Conservation (phyloP, 139 green algal genomes). For the Medakamo hakoo region DNA sequence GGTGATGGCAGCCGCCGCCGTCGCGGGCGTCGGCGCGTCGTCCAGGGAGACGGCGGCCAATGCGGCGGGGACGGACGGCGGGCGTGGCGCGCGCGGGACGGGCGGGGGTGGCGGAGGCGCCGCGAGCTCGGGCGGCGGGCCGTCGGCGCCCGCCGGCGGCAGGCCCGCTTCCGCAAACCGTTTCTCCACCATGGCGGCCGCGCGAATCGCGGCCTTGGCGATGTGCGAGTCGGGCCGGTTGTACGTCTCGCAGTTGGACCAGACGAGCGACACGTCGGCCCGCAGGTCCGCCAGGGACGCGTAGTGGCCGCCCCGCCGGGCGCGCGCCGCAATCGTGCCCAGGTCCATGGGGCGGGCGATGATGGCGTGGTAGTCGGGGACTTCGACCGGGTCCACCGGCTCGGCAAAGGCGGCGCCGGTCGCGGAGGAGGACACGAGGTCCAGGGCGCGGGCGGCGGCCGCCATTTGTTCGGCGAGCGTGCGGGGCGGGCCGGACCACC, state of each 20-base stretch:
- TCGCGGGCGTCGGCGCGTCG: neutral
- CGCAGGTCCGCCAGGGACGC: neutral
- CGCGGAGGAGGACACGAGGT: too few species aligned
- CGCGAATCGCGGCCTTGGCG: neutral
- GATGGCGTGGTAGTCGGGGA: neutral
- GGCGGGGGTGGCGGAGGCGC: too few species aligned
- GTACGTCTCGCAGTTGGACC: slow-evolving; percentile 23
- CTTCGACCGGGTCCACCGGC: neutral
- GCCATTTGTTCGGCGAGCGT: too few species aligned
- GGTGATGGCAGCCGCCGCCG: too few species aligned
- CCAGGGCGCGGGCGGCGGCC: too few species aligned
- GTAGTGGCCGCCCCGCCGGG: neutral
- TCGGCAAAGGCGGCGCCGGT: neutral
- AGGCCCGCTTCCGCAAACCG: slow-evolving; percentile 1
- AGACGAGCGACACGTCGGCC: slow-evolving; percentile 6
- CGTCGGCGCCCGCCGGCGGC: too few species aligned
- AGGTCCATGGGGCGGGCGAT: neutral
- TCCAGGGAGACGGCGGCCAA: neutral
- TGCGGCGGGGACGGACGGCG: too few species aligned
- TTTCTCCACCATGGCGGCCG: slow-evolving; percentile 4
- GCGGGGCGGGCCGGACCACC: too few species aligned
- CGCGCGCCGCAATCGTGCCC: neutral
- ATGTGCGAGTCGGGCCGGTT: slow-evolving; percentile 11
- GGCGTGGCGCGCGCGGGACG: too few species aligned
- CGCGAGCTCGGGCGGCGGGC: too few species aligned